These are phyloP conservation scores for Trypanosoma mega DNA, from an alignment of 208 protist species.

Conservation along the genomic window DNA sequence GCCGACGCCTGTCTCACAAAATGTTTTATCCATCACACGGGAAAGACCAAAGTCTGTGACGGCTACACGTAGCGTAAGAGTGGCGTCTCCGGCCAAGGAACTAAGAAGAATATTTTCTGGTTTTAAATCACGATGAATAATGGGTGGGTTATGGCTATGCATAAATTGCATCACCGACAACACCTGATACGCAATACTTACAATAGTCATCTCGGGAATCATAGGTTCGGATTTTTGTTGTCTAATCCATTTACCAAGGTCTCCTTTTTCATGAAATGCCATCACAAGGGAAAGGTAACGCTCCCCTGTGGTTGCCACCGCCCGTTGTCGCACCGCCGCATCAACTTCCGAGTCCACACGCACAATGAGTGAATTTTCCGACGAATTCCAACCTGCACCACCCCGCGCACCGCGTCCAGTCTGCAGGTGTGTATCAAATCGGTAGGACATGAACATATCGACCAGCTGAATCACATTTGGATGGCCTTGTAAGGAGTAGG, in stretches of 20 bases:
- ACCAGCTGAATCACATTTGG: constrained; percentile 71
- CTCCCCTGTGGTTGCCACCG: constrained; percentile 26
- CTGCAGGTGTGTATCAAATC: constrained; percentile 35
- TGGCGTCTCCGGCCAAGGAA: constrained; percentile 32
- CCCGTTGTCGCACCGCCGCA: neutral
- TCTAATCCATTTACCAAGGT: constrained; percentile 49
- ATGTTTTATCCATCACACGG: constrained; percentile 60
- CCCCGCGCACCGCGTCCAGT: neutral
- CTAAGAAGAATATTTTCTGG: constrained; percentile 86
- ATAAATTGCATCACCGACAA: constrained; percentile 63
- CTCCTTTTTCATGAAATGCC: constrained; percentile 57
- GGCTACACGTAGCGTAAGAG: constrained; percentile 37
- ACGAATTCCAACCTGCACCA: constrained; percentile 1
- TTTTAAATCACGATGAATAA: constrained; percentile 90
- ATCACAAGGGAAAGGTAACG: constrained; percentile 65
- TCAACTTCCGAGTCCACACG: constrained; percentile 12
- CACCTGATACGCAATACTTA: constrained; percentile 65
- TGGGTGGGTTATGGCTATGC: constrained; percentile 49
- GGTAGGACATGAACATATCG: constrained; percentile 83
- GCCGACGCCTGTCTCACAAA: constrained; percentile 74
- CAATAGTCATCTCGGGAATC: constrained; percentile 43
- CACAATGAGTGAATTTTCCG: constrained; percentile 4
- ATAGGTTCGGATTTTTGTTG: constrained; percentile 37
- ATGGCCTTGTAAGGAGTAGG: constrained; percentile 62
- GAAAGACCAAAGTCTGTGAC: constrained; percentile 81